Evolutionary conservation across 805 yeast genomes (phyloP).

Genomic region (Sugiyamaella valdiviana): DNA sequence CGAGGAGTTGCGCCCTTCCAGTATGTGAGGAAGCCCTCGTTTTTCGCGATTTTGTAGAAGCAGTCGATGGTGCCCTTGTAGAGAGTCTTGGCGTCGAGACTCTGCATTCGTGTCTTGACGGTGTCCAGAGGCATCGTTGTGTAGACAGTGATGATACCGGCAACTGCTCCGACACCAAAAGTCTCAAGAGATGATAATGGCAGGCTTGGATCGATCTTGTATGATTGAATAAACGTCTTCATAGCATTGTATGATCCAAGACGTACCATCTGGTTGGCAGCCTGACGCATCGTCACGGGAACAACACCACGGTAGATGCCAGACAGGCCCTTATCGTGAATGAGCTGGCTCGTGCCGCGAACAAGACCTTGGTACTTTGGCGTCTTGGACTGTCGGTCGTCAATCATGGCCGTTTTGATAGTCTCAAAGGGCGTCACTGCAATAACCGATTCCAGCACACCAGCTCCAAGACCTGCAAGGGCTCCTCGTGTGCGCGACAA

Average conservation of each 20-base stretch:
- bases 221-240: constrained; percentile 69
- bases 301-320: constrained; percentile 86
- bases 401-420: constrained; percentile 90
- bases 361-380: constrained; percentile 68
- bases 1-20: constrained; percentile 99
- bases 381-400: constrained; percentile 69
- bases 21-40: constrained; percentile 85
- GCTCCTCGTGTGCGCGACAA: constrained; percentile 88
- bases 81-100: constrained; percentile 65
- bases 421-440: constrained; percentile 98
- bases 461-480: constrained; percentile 96
- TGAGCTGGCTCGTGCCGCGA: constrained; percentile 57
- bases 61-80: constrained; percentile 78
- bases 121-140: constrained; percentile 95
- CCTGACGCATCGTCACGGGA: constrained; percentile 94
- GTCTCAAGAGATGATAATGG: constrained; percentile 77
- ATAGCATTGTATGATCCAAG: constrained; percentile 88
- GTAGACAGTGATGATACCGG: constrained; percentile 85
- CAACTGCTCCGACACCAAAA: constrained; percentile 82
- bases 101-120: constrained; percentile 95
- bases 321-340: constrained; percentile 69
- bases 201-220: constrained; percentile 59
- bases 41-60: constrained; percentile 67
- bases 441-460: constrained; percentile 79
- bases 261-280: constrained; percentile 91